phyloP scores from a whole-genome alignment of 2,329 filamentous ascomycete genomes.

The Colletotrichum incanum region DNA sequence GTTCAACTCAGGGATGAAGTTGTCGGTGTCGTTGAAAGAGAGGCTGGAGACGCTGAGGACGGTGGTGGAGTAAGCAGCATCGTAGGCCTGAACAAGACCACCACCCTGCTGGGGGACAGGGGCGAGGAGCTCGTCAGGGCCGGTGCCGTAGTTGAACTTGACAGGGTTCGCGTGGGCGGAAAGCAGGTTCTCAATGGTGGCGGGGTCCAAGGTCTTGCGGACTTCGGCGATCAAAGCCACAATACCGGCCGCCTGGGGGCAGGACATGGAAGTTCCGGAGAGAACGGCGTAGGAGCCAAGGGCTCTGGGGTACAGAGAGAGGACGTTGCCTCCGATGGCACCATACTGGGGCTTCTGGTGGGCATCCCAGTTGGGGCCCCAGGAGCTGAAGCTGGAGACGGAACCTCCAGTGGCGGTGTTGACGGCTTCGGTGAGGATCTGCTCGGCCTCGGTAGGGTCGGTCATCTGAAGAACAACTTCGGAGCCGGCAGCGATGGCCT shows the following conservation, averaged over 20 bases:
- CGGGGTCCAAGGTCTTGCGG: constrained; percentile 67
- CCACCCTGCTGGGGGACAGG: constrained; percentile 74
- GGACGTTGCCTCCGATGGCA: constrained; percentile 70
- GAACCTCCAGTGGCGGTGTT: constrained; percentile 67
- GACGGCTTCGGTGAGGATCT: constrained; percentile 51
- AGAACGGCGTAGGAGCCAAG: constrained; percentile 66
- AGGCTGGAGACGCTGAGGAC: constrained; percentile 70
- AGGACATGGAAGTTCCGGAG: constrained; percentile 74
- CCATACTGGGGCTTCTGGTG: constrained; percentile 70
- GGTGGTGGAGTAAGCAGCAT: constrained; percentile 69
- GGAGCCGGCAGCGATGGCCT: constrained; percentile 59
- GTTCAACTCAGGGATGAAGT: constrained; percentile 64
- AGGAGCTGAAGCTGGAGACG: constrained; percentile 68
- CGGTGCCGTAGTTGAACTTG: constrained; percentile 62
- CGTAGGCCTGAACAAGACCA: constrained; percentile 73
- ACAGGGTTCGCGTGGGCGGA: constrained; percentile 65
- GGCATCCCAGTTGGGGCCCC: constrained; percentile 74
- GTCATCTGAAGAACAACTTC: constrained; percentile 62
- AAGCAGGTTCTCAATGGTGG: constrained; percentile 64
- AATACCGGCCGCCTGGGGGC: constrained; percentile 69
- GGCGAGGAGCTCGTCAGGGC: constrained; percentile 59
- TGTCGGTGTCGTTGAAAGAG: constrained; percentile 75
- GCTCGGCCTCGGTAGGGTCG: constrained; percentile 55
- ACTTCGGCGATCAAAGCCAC: constrained; percentile 68
- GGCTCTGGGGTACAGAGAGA: constrained; percentile 68